These are phyloP conservation scores for Pholiota conissans DNA, from an alignment of 768 basidiomycete genomes.

Conservation along the genomic window DNA sequence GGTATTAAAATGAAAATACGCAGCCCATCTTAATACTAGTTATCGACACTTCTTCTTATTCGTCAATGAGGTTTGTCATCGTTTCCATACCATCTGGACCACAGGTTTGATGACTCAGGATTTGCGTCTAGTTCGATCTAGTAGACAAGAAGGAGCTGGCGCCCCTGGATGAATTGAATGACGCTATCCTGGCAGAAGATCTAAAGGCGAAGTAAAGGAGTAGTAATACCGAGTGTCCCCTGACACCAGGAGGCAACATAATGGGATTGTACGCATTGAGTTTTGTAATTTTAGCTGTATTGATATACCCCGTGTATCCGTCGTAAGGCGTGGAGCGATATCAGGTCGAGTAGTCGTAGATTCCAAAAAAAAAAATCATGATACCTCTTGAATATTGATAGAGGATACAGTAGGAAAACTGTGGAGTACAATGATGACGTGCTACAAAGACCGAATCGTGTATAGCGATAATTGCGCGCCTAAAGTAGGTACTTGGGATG, in stretches of 20 bases:
- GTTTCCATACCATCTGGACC: background rate
- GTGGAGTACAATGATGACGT: background rate
- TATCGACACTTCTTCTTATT: constrained; percentile 98
- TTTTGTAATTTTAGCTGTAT: background rate
- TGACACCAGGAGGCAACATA: background rate
- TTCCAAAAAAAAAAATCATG: too few species aligned
- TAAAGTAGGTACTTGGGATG: constrained; percentile 10
- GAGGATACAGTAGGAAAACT: too few species aligned
- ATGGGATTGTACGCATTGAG: background rate
- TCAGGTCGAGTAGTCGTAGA: too few species aligned
- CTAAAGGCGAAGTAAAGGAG: constrained; percentile 35
- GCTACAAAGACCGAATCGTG: constrained; percentile 23
- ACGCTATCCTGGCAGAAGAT: constrained; percentile 72
- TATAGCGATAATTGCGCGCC: constrained; percentile 8
- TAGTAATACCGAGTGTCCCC: background rate
- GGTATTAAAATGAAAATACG: background rate
- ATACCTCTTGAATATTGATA: too few species aligned
- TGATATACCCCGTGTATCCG: background rate
- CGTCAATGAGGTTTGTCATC: constrained; percentile 77
- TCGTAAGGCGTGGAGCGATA: background rate
- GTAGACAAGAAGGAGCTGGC: constrained; percentile 97
- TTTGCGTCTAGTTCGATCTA: constrained; percentile 69
- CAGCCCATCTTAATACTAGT: constrained; percentile 97
- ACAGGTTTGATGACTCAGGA: background rate
- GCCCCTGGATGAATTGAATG: constrained; percentile 93